Conservation (phyloP, 768 basidiomycete species). For the Epithele typhae region DNA sequence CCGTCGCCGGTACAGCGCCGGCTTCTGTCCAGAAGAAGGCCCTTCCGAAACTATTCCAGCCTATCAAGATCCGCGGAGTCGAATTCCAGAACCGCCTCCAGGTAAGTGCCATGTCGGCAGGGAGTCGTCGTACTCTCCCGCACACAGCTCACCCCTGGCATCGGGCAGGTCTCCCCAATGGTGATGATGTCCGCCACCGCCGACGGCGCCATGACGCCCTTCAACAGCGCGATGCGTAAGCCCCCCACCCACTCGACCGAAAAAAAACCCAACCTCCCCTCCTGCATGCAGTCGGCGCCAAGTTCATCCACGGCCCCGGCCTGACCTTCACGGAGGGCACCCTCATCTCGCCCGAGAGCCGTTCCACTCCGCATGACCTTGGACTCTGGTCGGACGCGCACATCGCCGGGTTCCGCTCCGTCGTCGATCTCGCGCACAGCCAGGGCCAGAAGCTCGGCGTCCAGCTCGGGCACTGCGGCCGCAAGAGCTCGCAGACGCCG, state of each 20-base stretch:
- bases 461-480: conserved; percentile 72
- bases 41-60: conserved; percentile 43
- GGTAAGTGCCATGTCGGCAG: conserved; percentile 9
- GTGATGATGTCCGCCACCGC: not conserved
- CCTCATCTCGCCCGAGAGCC: conserved; percentile 50
- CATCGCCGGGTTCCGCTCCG: conserved; percentile 36
- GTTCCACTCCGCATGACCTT: conserved; percentile 55
- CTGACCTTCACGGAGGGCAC: conserved; percentile 64
- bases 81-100: conserved; percentile 22
- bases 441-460: conserved; percentile 66
- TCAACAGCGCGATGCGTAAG: conserved; percentile 23
- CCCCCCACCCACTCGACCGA: not conserved
- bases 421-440: conserved; percentile 68
- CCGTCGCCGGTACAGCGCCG: conserved; percentile 39
- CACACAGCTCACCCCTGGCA: not conserved
- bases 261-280: not conserved
- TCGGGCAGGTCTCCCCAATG: not conserved
- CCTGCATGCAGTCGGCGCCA: conserved; percentile 50
- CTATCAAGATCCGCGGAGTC: conserved; percentile 36
- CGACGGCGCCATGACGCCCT: too few relatives aligned
- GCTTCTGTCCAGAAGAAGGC: not conserved
- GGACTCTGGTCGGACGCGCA: conserved; percentile 66
- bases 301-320: conserved; percentile 50
- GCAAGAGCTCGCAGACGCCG: conserved; percentile 55
- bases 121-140: too few relatives aligned